phyloP scores from a whole-genome alignment of 1,284 basidiomycete species.

The Microbotryum intermedium region DNA sequence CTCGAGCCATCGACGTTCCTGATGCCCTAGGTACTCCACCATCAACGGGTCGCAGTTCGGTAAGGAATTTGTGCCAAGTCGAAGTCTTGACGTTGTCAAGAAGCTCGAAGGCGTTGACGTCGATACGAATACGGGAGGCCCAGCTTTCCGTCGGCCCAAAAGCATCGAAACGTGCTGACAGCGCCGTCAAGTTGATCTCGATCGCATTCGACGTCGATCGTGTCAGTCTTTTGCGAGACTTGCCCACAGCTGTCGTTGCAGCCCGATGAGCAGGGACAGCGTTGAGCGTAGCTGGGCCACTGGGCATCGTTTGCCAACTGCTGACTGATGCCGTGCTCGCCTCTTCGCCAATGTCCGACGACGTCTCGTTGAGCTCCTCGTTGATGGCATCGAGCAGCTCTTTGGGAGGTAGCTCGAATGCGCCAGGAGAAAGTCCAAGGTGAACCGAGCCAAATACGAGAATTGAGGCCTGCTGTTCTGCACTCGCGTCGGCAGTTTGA shows the following conservation, averaged over 20 bases:
- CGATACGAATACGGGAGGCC: conserved; percentile 34
- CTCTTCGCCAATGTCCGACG: not conserved
- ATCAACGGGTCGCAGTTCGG: conserved; percentile 68
- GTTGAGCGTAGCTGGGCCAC: conserved; percentile 19
- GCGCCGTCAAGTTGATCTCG: conserved; percentile 65
- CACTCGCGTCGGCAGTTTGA: conserved; percentile 70
- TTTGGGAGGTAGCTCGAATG: conserved; percentile 62
- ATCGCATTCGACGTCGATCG: conserved; percentile 71
- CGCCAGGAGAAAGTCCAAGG: conserved; percentile 40
- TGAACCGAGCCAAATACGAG: conserved; percentile 79
- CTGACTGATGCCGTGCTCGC: conserved; percentile 49
- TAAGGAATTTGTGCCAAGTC: conserved; percentile 95
- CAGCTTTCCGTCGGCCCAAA: conserved; percentile 15
- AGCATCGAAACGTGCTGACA: conserved; percentile 45
- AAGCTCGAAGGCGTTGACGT: conserved; percentile 64
- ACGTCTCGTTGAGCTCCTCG: conserved; percentile 54
- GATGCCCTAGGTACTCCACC: conserved; percentile 78
- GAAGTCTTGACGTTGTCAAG: conserved; percentile 96
- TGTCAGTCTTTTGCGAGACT: conserved; percentile 44
- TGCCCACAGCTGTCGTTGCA: conserved; percentile 3
- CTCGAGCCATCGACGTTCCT: conserved; percentile 82
- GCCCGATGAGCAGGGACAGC: not conserved
- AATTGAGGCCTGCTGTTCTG: conserved; percentile 62
- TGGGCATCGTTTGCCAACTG: conserved; percentile 70
- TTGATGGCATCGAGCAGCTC: conserved; percentile 73